These are phyloP conservation scores for Capsicum baccatum DNA, from an alignment of 257 asterid species.

Conservation along the genomic window DNA sequence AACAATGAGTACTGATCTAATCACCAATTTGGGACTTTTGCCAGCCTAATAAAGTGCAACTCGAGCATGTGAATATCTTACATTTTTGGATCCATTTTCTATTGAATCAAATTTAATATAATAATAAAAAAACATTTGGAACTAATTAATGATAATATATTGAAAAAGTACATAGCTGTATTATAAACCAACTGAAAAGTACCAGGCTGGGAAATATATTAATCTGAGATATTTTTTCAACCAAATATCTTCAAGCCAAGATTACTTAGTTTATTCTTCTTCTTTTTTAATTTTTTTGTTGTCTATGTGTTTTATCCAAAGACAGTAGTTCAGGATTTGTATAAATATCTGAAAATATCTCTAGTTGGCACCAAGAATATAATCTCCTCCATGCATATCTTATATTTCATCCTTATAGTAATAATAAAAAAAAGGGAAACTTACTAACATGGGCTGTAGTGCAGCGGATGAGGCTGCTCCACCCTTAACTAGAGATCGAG, in stretches of 20 bases:
- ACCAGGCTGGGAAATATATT: constrained; percentile 8
- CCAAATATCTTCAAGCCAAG: not conserved
- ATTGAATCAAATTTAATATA: not conserved
- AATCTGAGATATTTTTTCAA: not conserved
- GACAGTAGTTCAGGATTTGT: not conserved
- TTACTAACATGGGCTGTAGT: too few species aligned
- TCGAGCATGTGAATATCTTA: not conserved
- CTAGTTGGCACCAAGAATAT: not conserved
- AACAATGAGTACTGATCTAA: not conserved
- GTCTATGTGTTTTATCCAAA: not conserved
- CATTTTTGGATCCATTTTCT: not conserved
- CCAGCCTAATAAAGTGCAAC: constrained; percentile 21
- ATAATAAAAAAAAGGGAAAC: not conserved
- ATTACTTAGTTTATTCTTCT: not conserved
- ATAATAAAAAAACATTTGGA: not conserved
- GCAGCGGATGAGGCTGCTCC: too few species aligned
- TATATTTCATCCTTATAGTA: not conserved
- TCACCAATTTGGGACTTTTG: not conserved
- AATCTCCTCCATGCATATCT: not conserved
- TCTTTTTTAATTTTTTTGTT: not conserved
- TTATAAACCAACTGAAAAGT: constrained; percentile 20
- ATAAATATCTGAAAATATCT: constrained; percentile 15
- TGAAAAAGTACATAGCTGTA: not conserved
- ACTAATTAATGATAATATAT: not conserved
- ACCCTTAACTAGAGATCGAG: too few species aligned